These are phyloP conservation scores for Pleurotus giganteus DNA, from an alignment of 768 basidiomycete genomes.

Conservation along the genomic window DNA sequence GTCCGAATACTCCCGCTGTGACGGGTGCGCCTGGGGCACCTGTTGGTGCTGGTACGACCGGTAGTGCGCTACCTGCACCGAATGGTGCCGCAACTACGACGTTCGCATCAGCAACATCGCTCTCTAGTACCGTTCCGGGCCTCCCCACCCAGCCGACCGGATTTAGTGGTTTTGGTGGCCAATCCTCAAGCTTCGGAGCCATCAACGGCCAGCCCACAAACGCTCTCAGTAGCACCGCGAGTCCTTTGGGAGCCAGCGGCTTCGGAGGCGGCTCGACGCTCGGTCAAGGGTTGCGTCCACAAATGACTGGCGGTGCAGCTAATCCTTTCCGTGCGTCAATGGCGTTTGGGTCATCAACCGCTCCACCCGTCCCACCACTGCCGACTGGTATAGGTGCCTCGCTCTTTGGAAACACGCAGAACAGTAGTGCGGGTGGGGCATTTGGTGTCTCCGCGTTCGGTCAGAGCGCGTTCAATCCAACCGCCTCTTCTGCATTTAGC, in stretches of 20 bases:
- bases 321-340: slow-evolving; percentile 71
- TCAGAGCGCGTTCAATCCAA: slow-evolving; percentile 9
- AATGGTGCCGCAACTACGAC: slow-evolving; percentile 9
- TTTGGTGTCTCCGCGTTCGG: slow-evolving; percentile 9
- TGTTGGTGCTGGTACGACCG: slow-evolving; percentile 12
- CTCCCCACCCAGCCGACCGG: slow-evolving; percentile 11
- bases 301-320: slow-evolving; percentile 57
- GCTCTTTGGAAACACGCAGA: slow-evolving; percentile 2
- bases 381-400: slow-evolving; percentile 12
- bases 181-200: slow-evolving; percentile 24
- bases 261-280: slow-evolving; percentile 29
- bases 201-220: slow-evolving; percentile 39
- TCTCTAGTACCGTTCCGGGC: slow-evolving; percentile 26
- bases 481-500: background rate
- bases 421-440: background rate
- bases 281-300: slow-evolving; percentile 57
- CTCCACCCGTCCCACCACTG: slow-evolving; percentile 17
- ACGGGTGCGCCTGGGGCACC: slow-evolving; percentile 24
- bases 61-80: slow-evolving; percentile 7
- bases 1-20: slow-evolving; percentile 43
- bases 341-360: slow-evolving; percentile 12
- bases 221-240: slow-evolving; percentile 35
- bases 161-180: slow-evolving; percentile 29
- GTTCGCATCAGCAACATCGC: slow-evolving; percentile 11
- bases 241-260: slow-evolving; percentile 12